These are phyloP conservation scores for Corymbia calophylla DNA, from an alignment of 441 rosid species.

Conservation along the genomic window DNA sequence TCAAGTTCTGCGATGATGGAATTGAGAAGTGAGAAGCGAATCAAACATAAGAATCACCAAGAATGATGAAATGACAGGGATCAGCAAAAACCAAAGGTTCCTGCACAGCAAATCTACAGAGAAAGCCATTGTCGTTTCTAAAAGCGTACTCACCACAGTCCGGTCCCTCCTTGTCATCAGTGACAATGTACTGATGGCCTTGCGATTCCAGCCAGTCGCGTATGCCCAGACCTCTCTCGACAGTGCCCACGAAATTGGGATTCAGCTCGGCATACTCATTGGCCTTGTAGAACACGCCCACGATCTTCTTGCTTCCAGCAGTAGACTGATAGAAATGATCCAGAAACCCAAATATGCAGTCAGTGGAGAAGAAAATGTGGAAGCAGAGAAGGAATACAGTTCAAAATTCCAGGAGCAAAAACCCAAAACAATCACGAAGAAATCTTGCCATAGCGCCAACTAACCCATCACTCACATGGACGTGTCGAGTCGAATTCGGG, in stretches of 20 bases:
- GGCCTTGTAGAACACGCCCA: constrained; percentile 95
- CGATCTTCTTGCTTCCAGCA: constrained; percentile 82
- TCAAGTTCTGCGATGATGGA: constrained; percentile 64
- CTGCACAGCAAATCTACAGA: not conserved
- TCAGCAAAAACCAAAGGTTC: not conserved
- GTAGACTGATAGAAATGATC: constrained; percentile 36
- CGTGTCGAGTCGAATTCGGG: not conserved
- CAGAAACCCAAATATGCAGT: not conserved
- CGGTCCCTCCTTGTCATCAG: constrained; percentile 93
- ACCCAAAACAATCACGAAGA: not conserved
- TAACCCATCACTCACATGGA: not conserved
- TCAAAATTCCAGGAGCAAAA: not conserved
- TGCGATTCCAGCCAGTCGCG: constrained; percentile 76
- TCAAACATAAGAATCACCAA: not conserved
- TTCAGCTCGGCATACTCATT: constrained; percentile 64
- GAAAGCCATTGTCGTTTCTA: not conserved
- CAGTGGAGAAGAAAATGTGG: not conserved
- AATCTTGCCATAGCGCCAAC: not conserved
- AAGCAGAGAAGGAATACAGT: not conserved
- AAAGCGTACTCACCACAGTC: constrained; percentile 39
- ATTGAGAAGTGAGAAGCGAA: not conserved
- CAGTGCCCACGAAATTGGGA: constrained; percentile 78
- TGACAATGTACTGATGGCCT: constrained; percentile 83
- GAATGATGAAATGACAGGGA: not conserved
- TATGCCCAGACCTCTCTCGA: constrained; percentile 74